Evolutionary conservation across 768 basidiomycete species (phyloP).

Genomic region (Trichaptum fuscoviolaceum): DNA sequence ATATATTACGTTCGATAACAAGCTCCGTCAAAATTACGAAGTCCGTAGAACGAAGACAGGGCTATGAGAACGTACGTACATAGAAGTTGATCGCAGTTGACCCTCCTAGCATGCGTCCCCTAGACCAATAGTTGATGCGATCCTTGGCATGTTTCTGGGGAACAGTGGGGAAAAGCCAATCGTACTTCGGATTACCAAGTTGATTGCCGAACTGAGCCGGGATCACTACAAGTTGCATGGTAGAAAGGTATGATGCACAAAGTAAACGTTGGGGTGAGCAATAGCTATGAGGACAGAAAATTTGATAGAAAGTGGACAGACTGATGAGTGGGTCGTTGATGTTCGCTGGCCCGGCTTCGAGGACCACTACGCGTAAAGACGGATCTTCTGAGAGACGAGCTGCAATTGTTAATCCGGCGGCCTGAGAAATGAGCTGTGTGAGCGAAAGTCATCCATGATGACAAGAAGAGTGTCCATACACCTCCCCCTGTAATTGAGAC

Average conservation of each 20-base stretch:
- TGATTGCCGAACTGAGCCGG: conserved; percentile 27
- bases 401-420: conserved; percentile 38
- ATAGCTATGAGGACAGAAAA: neutral
- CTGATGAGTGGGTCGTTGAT: conserved; percentile 30
- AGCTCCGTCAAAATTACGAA: too few relatives aligned
- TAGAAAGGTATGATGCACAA: neutral
- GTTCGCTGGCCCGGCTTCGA: conserved; percentile 34
- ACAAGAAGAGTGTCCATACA: neutral
- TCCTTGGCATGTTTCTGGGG: conserved; percentile 19
- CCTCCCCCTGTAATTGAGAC: conserved; percentile 5
- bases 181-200: conserved; percentile 21
- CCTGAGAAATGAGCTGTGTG: conserved; percentile 16
- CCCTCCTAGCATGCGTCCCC: conserved; percentile 17
- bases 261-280: neutral
- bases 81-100: conserved; percentile 1
- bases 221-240: neutral
- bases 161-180: conserved; percentile 19
- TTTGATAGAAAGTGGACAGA: neutral
- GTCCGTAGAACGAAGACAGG: neutral
- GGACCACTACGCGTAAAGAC: conserved; percentile 31
- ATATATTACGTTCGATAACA: neutral
- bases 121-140: conserved; percentile 29
- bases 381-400: conserved; percentile 37
- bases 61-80: too few relatives aligned
- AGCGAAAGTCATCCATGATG: neutral